Conservation (phyloP, 2,329 filamentous ascomycete species). For the Leptographium wingfieldii region DNA sequence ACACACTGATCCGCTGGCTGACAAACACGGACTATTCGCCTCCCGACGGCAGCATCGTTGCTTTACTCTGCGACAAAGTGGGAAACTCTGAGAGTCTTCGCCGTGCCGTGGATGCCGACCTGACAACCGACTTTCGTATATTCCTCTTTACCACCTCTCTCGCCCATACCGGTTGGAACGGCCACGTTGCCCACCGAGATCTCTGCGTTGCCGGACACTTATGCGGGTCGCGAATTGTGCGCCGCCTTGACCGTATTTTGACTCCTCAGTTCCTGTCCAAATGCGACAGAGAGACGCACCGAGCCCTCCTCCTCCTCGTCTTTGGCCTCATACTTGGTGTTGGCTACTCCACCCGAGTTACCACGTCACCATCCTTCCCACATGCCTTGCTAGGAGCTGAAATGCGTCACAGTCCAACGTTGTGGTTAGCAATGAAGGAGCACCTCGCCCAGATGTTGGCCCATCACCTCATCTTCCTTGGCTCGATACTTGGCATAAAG, state of each 20-base stretch:
- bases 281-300: constrained; percentile 14
- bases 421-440: constrained; percentile 21
- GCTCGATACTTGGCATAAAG: constrained; percentile 18
- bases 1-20: constrained; percentile 17
- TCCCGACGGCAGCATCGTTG: constrained; percentile 18
- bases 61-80: constrained; percentile 15
- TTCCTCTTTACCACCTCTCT: constrained; percentile 19
- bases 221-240: constrained; percentile 17
- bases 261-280: constrained; percentile 18
- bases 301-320: constrained; percentile 18
- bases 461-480: constrained; percentile 19
- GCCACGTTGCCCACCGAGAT: constrained; percentile 11
- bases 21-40: constrained; percentile 14
- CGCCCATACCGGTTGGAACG: constrained; percentile 14
- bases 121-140: constrained; percentile 16
- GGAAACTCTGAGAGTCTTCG: constrained; percentile 14
- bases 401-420: constrained; percentile 19
- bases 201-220: constrained; percentile 15
- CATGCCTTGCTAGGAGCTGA: constrained; percentile 14
- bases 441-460: constrained; percentile 21
- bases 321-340: constrained; percentile 18
- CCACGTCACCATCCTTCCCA: constrained; percentile 12
- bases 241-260: constrained; percentile 18
- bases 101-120: constrained; percentile 11
- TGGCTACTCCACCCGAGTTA: constrained; percentile 14